phyloP scores from a whole-genome alignment of 2,329 filamentous ascomycete genomes.

The Alternaria hordeiaustralica region DNA sequence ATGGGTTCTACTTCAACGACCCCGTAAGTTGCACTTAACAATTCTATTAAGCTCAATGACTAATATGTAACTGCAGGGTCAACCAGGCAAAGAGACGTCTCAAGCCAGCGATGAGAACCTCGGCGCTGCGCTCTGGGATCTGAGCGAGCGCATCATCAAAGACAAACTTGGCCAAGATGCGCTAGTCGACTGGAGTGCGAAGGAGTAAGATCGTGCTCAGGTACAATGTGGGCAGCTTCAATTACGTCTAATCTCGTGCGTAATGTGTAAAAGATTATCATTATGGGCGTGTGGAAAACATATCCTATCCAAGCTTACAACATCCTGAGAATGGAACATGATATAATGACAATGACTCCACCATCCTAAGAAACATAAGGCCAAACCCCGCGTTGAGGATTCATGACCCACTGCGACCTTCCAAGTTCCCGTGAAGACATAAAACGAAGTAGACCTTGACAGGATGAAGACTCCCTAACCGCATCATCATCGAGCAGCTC shows the following conservation, averaged over 20 bases:
- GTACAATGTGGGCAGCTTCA: neutral
- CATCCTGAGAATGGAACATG: neutral
- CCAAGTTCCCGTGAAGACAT: neutral
- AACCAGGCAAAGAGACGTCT: constrained; percentile 48
- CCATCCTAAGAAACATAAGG: neutral
- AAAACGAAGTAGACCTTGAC: neutral
- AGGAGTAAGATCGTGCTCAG: neutral
- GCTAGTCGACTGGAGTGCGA: constrained; percentile 43
- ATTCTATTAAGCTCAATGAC: neutral
- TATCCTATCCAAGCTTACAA: neutral
- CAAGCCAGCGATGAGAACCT: constrained; percentile 52
- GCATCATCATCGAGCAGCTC: neutral
- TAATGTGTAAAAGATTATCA: neutral
- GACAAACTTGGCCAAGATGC: constrained; percentile 52
- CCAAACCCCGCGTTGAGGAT: neutral
- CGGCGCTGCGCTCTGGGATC: constrained; percentile 49
- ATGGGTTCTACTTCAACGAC: constrained; percentile 54
- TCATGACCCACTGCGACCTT: neutral
- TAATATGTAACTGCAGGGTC: constrained; percentile 3
- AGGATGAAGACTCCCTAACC: neutral
- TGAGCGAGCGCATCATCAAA: constrained; percentile 50
- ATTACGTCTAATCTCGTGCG: neutral
- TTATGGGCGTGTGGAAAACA: neutral
- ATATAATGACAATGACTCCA: neutral
- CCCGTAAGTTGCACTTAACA: constrained; percentile 15